A percentile compares a stretch with the other conserved stretches of the same genome.
Conservation (phyloP, 768 basidiomycete species). For the Solioccasus polychromus region DNA sequence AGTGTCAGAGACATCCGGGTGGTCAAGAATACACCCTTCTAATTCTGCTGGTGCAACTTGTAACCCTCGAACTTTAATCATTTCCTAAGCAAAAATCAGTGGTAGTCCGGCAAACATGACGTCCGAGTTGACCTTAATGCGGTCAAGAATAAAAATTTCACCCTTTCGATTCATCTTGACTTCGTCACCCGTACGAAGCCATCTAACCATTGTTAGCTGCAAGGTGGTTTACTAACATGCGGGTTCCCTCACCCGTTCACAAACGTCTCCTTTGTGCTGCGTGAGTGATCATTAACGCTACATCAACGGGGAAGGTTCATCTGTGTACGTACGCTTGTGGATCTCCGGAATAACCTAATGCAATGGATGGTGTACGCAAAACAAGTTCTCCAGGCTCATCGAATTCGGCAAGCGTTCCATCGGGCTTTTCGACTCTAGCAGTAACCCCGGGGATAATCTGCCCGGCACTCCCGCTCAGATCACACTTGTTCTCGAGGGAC, state of each 20-base stretch:
- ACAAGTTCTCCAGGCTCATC: conserved; percentile 64
- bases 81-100: conserved; percentile 45
- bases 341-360: conserved; percentile 57
- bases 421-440: conserved; percentile 55
- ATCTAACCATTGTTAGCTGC: conserved; percentile 32
- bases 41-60: conserved; percentile 66
- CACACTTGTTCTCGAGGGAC: conserved; percentile 41
- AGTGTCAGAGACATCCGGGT: conserved; percentile 57
- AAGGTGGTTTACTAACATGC: background rate
- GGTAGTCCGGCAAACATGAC: background rate
- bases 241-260: conserved; percentile 38
- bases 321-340: conserved; percentile 55
- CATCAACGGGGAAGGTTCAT: background rate
- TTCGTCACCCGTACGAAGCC: conserved; percentile 73
- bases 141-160: conserved; percentile 69
- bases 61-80: conserved; percentile 61
- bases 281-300: conserved; percentile 8
- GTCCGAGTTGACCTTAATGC: conserved; percentile 54
- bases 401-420: conserved; percentile 53
- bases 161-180: conserved; percentile 59
- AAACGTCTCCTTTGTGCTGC: conserved; percentile 63
- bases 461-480: conserved; percentile 55
- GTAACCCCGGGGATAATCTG: conserved; percentile 56
- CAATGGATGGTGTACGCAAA: conserved; percentile 57
- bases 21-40: conserved; percentile 60